phyloP scores from a whole-genome alignment of 1,284 basidiomycete species.

The Exobasidium cylindrosporum region DNA sequence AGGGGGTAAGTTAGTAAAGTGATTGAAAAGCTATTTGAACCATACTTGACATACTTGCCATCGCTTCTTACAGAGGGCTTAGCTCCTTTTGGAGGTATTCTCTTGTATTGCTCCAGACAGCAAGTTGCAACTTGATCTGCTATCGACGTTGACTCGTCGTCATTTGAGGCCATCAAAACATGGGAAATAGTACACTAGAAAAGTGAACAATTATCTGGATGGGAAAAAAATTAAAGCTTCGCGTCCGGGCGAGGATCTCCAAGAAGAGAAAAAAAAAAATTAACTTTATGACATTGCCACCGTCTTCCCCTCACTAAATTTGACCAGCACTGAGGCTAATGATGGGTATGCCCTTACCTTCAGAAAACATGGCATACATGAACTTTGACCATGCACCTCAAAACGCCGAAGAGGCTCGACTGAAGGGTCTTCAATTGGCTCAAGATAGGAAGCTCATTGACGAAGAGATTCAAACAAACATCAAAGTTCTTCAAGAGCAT shows the following conservation, averaged over 20 bases:
- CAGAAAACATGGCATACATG: not conserved
- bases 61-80: slow-evolving; percentile 30
- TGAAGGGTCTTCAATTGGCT: slow-evolving; percentile 11
- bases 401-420: slow-evolving; percentile 1
- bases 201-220: too few species aligned
- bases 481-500: slow-evolving; percentile 25
- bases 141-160: not conserved
- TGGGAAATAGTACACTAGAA: too few species aligned
- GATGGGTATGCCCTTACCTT: not conserved
- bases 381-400: not conserved
- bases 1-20: not conserved
- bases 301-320: too few species aligned
- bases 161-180: not conserved
- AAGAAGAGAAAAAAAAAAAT: too few species aligned
- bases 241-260: too few species aligned
- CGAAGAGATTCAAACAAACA: slow-evolving; percentile 28
- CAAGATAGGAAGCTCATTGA: slow-evolving; percentile 15
- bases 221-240: too few species aligned
- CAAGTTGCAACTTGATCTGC: slow-evolving; percentile 17
- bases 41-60: slow-evolving; percentile 21
- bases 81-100: slow-evolving; percentile 25
- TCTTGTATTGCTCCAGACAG: slow-evolving; percentile 20
- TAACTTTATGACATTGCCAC: too few species aligned
- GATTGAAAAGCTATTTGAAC: too few species aligned
- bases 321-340: too few species aligned